phyloP scores from a whole-genome alignment of 805 yeast genomes.

The Candida corydali region DNA sequence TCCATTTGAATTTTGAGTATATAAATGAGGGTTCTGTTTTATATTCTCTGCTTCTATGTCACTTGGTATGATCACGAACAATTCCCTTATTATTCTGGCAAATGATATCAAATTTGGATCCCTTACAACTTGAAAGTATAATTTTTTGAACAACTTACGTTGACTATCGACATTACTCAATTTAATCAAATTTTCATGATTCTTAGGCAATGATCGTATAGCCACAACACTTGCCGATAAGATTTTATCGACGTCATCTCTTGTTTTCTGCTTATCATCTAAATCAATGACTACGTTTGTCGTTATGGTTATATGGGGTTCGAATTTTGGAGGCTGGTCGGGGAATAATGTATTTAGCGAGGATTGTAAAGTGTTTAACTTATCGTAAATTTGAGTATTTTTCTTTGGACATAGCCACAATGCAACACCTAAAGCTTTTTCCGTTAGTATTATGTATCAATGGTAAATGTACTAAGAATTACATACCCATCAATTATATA shows the following conservation, averaged over 20 bases:
- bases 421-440: slow-evolving; percentile 44
- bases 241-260: slow-evolving; percentile 56
- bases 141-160: slow-evolving; percentile 48
- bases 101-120: slow-evolving; percentile 47
- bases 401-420: slow-evolving; percentile 73
- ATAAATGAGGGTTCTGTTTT: slow-evolving; percentile 35
- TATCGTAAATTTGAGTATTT: slow-evolving; percentile 50
- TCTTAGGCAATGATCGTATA: slow-evolving; percentile 34
- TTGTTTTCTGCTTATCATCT: slow-evolving; percentile 30
- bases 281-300: slow-evolving; percentile 49
- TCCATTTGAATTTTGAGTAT: slow-evolving; percentile 29
- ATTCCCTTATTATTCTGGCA: slow-evolving; percentile 54
- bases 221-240: slow-evolving; percentile 61
- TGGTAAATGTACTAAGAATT: too few relatives aligned
- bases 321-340: slow-evolving; percentile 58
- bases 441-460: too few relatives aligned
- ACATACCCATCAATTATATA: too few relatives aligned
- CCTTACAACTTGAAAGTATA: slow-evolving; percentile 44
- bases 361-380: slow-evolving; percentile 54
- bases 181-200: slow-evolving; percentile 35
- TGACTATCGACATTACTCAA: slow-evolving; percentile 46
- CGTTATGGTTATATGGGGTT: slow-evolving; percentile 76
- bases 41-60: slow-evolving; percentile 33
- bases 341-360: slow-evolving; percentile 70
- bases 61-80: slow-evolving; percentile 47